Percentiles rank a stretch among this genome's conserved stretches.
These are phyloP conservation scores for Neopestalotiopsis rosae DNA, from an alignment of 2,329 filamentous ascomycete species.

Conservation along the genomic window DNA sequence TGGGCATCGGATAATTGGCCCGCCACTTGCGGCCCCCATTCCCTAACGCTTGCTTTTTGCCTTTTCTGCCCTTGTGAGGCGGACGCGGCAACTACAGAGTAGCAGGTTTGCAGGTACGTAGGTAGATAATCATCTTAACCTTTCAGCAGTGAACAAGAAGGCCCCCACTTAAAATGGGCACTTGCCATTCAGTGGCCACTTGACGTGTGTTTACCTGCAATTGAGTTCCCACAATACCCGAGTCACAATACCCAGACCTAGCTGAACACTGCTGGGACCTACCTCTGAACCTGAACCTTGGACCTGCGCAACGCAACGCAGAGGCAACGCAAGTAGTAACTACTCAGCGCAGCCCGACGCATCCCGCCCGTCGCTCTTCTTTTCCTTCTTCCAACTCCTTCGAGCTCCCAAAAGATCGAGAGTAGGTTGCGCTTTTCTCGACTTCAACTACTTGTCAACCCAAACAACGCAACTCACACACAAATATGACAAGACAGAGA, in stretches of 20 bases:
- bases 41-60: not conserved
- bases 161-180: not conserved
- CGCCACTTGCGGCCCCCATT: not conserved
- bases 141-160: not conserved
- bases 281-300: no score
- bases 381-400: not conserved
- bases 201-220: no score
- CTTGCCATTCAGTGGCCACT: not conserved
- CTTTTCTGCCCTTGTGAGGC: slow-evolving; percentile 5
- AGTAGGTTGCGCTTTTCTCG: slow-evolving; percentile 3
- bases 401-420: not conserved
- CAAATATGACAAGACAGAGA: slow-evolving; percentile 31
- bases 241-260: no score
- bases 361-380: not conserved
- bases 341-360: no score
- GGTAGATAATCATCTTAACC: not conserved
- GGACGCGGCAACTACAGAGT: not conserved
- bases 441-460: slow-evolving; percentile 1
- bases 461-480: slow-evolving; percentile 29
- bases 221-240: no score
- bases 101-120: no score
- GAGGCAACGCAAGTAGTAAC: no score
- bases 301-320: no score
- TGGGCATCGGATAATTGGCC: not conserved
- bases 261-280: no score